These are phyloP conservation scores for Naegleria lovaniensis DNA, from an alignment of 208 protist genomes.

Conservation along the genomic window DNA sequence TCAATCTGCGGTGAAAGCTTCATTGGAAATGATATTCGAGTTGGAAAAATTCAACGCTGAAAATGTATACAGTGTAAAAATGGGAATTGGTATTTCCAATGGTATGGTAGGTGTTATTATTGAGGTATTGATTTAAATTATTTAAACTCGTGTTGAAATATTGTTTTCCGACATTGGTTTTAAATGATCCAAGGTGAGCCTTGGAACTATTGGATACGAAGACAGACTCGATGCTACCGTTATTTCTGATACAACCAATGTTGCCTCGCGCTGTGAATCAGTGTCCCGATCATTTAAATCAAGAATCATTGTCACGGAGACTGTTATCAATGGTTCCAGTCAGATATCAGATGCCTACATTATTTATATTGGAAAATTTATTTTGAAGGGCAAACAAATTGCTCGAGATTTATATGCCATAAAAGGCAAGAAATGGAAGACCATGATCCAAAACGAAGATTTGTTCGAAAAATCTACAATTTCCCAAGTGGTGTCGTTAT, in stretches of 20 bases:
- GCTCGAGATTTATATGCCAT: neutral
- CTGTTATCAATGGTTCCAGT: neutral
- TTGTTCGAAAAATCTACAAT: too few relatives aligned
- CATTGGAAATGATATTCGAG: neutral
- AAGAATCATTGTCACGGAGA: neutral
- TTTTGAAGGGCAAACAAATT: neutral
- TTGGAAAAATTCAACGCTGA: neutral
- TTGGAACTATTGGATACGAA: constrained; percentile 36
- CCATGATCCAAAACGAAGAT: too few relatives aligned
- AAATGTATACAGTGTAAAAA: neutral
- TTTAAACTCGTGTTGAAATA: too few relatives aligned
- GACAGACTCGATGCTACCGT: constrained; percentile 32
- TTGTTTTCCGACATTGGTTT: too few relatives aligned
- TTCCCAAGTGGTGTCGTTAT: too few relatives aligned
- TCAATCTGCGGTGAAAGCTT: neutral
- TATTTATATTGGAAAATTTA: neutral
- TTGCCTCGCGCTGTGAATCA: neutral
- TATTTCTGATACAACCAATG: constrained; percentile 6
- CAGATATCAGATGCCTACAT: neutral
- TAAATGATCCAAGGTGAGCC: too few relatives aligned
- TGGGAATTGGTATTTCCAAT: constrained; percentile 23
- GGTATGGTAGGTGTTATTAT: constrained; percentile 23
- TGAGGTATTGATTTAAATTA: too few relatives aligned
- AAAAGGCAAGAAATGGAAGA: neutral
- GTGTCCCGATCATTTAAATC: neutral